Base-by-base conservation (phyloP, 352 stramenopile genomes). In the Paralagenidium karlingii region DNA sequence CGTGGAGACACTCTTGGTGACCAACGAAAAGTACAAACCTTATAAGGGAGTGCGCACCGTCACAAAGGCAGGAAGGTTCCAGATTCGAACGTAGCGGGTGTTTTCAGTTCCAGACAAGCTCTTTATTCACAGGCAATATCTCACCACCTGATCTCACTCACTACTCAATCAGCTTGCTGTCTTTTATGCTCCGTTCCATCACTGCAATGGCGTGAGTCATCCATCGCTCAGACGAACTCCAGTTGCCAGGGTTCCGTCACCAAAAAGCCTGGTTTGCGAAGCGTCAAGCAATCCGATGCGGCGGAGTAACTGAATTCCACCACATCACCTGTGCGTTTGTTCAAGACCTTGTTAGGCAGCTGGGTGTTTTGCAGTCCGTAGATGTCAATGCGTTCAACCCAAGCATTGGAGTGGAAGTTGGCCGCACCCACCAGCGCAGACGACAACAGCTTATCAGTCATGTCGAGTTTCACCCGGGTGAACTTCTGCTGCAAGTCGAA, bases 21-120 rank as follows among this genome's bases (percentile, higher is more conserved):
- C 80, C 22, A 97, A 96, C 55, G 95, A 99, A 63, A 86, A 84
- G 45, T 99, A 98, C 68, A 94, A 92, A 49, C 94, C 94, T 7
- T 98, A 98, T 79, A 98, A 98, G 74, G 94, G 94, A 24, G 93
- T 98, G 34, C 79, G 94, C 41, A 97, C 95, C 37, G 84, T 98
- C 50, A 95, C 93, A 24, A 96, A 97, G 57, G 87, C 88, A 43
- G 94, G 94, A 0, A 77, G 88, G 26, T 97, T 96, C 71, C 90
- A 97, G 73, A 94, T 97, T 58, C 83, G 88, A 46, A 96, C 79
- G 69, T 95, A 58, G 27, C 9, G 25, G 18, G 12, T n/a, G 12
- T 11, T n/a, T n/a, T n/a, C n/a, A n/a, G n/a, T n/a, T n/a, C n/a
- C n/a, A n/a, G n/a, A n/a, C n/a, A n/a, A n/a, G n/a, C n/a, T n/a